These are phyloP conservation scores for Zasmidium citrigriseum DNA, from an alignment of 2,329 filamentous ascomycete species.

Conservation along the genomic window DNA sequence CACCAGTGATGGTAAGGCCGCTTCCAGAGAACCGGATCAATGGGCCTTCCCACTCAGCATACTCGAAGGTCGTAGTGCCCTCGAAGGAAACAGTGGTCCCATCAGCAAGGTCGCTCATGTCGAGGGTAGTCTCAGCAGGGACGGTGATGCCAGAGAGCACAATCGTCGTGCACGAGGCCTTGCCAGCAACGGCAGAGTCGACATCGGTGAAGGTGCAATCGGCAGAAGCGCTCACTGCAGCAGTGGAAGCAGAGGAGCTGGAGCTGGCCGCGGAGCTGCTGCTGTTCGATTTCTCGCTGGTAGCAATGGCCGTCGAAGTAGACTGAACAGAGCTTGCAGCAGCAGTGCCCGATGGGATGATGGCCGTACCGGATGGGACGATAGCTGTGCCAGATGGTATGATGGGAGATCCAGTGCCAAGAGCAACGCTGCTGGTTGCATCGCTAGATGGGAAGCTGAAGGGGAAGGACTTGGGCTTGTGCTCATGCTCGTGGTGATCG, in stretches of 20 bases:
- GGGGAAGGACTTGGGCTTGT: slow-evolving; percentile 2
- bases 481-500: slow-evolving; percentile 5
- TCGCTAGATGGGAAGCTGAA: neutral
- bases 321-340: neutral
- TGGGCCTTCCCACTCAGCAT: slow-evolving; percentile 66
- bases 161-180: slow-evolving; percentile 45
- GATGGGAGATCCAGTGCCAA: slow-evolving; percentile 7
- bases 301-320: neutral
- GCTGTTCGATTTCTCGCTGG: slow-evolving; percentile 1
- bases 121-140: slow-evolving; percentile 41
- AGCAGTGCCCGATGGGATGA: neutral
- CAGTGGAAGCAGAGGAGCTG: neutral
- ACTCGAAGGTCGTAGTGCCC: slow-evolving; percentile 67
- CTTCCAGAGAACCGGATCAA: slow-evolving; percentile 63
- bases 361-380: slow-evolving; percentile 7
- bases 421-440: slow-evolving; percentile 4
- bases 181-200: slow-evolving; percentile 31
- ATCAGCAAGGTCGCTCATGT: slow-evolving; percentile 42
- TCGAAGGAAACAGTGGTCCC: slow-evolving; percentile 55
- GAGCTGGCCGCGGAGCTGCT: slow-evolving; percentile 4
- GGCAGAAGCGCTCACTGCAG: slow-evolving; percentile 5
- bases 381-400: slow-evolving; percentile 7
- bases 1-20: slow-evolving; percentile 56
- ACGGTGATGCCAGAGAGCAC: slow-evolving; percentile 43
- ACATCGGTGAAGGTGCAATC: slow-evolving; percentile 24